These are phyloP conservation scores for Gossypium stocksii DNA, from an alignment of 345 rosid genomes.

Conservation along the genomic window DNA sequence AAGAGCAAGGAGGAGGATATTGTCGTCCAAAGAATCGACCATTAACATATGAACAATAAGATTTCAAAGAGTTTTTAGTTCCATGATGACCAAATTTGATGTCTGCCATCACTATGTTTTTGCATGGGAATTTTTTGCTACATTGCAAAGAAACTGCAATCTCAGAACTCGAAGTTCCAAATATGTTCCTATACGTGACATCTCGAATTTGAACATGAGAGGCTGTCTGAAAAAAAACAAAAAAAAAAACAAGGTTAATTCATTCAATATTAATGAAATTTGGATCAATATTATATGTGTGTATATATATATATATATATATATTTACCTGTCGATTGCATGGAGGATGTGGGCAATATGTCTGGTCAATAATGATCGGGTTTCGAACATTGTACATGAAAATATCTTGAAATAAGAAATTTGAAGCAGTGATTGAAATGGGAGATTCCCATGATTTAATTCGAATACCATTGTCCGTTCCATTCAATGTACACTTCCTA, in stretches of 20 bases:
- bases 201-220: conserved; percentile 31
- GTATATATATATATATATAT: too few species aligned
- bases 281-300: not conserved
- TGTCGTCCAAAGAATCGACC: not conserved
- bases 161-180: conserved; percentile 28
- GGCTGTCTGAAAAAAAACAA: conserved; percentile 6
- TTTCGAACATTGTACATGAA: conserved; percentile 40
- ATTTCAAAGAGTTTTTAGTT: not conserved
- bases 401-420: conserved; percentile 31
- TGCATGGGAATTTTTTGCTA: conserved; percentile 12
- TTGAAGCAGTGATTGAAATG: conserved; percentile 15
- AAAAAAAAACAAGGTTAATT: not conserved
- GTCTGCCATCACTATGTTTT: not conserved
- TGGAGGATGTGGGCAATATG: conserved; percentile 28
- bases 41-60: not conserved
- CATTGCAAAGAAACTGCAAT: conserved; percentile 23
- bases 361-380: conserved; percentile 43
- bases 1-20: not conserved
- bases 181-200: conserved; percentile 22
- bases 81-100: not conserved
- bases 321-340: conserved; percentile 14
- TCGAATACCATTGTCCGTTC: conserved; percentile 33
- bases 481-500: conserved; percentile 9
- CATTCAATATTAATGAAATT: not conserved
- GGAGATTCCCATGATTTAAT: conserved; percentile 44